Evolutionary conservation across 345 rosid genomes (phyloP).

Genomic region (Salix arbutifolia): DNA sequence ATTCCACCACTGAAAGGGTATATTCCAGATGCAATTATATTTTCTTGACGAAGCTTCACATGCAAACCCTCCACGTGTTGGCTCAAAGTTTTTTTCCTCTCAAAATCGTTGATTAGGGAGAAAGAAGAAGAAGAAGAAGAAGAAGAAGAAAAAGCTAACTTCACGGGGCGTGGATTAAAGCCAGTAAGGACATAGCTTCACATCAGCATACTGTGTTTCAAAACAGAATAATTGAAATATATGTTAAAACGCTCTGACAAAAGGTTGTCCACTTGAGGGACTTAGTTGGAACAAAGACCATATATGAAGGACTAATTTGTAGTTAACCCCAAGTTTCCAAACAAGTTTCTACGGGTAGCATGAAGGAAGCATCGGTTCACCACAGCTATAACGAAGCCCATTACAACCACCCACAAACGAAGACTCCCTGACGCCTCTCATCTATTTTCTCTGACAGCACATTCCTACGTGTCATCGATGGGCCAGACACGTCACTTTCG

Average conservation of each 20-base stretch:
- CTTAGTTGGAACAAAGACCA: neutral
- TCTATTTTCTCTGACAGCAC: neutral
- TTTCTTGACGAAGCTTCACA: too few species aligned
- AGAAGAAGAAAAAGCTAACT: too few species aligned
- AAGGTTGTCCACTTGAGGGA: neutral
- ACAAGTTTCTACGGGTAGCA: neutral
- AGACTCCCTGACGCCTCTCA: neutral
- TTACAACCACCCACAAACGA: neutral
- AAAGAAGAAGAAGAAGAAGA: too few species aligned
- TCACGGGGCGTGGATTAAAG: too few species aligned
- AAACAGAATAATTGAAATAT: too few species aligned
- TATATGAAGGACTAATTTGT: neutral
- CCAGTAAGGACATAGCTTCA: too few species aligned
- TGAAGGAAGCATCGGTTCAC: neutral
- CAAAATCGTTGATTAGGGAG: too few species aligned
- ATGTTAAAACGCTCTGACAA: neutral
- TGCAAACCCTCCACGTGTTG: too few species aligned
- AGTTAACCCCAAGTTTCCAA: neutral
- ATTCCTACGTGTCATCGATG: slow-evolving; percentile 9
- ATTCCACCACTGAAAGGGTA: too few species aligned
- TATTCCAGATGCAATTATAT: too few species aligned
- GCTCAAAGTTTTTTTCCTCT: too few species aligned
- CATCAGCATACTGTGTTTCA: too few species aligned
- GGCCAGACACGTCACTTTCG: slow-evolving; percentile 1
- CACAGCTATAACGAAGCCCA: neutral